Conservation (phyloP, 208 protist species). For the Crithidia acanthocephali region DNA sequence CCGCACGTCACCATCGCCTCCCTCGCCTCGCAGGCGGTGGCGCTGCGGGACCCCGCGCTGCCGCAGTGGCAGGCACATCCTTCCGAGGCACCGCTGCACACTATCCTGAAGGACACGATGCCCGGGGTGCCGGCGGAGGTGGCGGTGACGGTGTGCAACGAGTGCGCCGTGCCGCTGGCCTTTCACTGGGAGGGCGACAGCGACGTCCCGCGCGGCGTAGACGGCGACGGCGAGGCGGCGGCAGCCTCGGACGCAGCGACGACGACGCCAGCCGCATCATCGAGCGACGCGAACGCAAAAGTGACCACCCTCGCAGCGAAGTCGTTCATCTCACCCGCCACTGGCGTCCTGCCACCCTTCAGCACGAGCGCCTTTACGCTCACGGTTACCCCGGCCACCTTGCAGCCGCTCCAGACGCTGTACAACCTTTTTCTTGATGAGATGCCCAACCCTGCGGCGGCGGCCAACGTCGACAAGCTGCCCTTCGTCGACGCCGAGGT, state of each 20-base stretch:
- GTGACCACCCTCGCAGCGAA: slow-evolving; percentile 19
- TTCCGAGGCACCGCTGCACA: slow-evolving; percentile 40
- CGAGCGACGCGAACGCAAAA: neutral
- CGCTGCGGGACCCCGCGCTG: slow-evolving; percentile 36
- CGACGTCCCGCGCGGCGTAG: slow-evolving; percentile 5
- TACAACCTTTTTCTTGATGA: slow-evolving; percentile 80
- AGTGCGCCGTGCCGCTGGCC: slow-evolving; percentile 57
- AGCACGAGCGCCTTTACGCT: slow-evolving; percentile 31
- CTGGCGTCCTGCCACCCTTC: slow-evolving; percentile 26
- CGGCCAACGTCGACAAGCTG: slow-evolving; percentile 23
- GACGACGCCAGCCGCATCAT: neutral
- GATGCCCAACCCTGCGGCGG: slow-evolving; percentile 52
- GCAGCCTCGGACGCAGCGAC: neutral
- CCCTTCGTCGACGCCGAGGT: slow-evolving; percentile 31
- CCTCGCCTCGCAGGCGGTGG: slow-evolving; percentile 51
- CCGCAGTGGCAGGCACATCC: slow-evolving; percentile 43
- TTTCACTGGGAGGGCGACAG: slow-evolving; percentile 62
- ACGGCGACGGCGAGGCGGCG: neutral
- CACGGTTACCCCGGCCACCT: slow-evolving; percentile 26
- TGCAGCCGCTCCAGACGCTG: slow-evolving; percentile 39
- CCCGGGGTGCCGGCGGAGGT: slow-evolving; percentile 57
- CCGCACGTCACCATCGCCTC: slow-evolving; percentile 67
- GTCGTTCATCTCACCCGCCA: slow-evolving; percentile 22
- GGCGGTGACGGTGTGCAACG: slow-evolving; percentile 65
- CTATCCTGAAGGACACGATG: slow-evolving; percentile 64